These are phyloP conservation scores for Daldinia eschscholtzii DNA, from an alignment of 2,329 filamentous ascomycete genomes.

Conservation along the genomic window DNA sequence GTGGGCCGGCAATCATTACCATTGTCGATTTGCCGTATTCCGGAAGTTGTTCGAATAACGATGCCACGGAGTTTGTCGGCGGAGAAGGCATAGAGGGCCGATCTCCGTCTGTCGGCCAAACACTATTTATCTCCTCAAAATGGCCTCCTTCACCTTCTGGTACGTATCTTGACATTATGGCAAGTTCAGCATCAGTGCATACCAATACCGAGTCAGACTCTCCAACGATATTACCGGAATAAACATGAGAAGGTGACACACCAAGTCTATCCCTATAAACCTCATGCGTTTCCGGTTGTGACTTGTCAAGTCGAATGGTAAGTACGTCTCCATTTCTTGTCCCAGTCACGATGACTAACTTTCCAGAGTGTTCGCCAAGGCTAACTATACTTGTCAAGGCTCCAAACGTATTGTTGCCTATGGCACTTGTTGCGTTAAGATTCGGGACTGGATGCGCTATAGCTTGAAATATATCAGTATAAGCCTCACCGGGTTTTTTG, in stretches of 20 bases:
- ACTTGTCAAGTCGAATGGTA: conserved; percentile 51
- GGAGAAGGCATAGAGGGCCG: conserved; percentile 62
- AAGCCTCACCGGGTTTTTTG: not conserved
- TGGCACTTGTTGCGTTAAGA: conserved; percentile 6
- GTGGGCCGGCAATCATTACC: conserved; percentile 63
- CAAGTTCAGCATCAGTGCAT: conserved; percentile 51
- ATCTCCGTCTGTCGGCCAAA: conserved; percentile 66
- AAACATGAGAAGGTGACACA: conserved; percentile 47
- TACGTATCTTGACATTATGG: conserved; percentile 44
- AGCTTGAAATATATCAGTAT: conserved; percentile 15
- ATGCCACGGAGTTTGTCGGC: conserved; percentile 62
- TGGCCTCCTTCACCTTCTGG: conserved; percentile 29
- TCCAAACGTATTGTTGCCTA: conserved; percentile 50
- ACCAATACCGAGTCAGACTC: conserved; percentile 62
- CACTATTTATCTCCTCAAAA: conserved; percentile 58
- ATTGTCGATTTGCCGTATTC: conserved; percentile 59
- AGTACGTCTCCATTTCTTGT: conserved; percentile 66
- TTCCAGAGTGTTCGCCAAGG: conserved; percentile 48
- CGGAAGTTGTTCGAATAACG: conserved; percentile 57
- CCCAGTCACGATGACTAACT: conserved; percentile 58
- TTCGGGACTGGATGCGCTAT: not conserved
- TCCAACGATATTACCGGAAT: conserved; percentile 50
- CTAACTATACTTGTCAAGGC: conserved; percentile 62
- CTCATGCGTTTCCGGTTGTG: conserved; percentile 36
- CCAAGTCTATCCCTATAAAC: conserved; percentile 47